These are phyloP conservation scores for Epichloe glyceriae DNA, from an alignment of 2,329 filamentous ascomycete genomes.

Conservation along the genomic window DNA sequence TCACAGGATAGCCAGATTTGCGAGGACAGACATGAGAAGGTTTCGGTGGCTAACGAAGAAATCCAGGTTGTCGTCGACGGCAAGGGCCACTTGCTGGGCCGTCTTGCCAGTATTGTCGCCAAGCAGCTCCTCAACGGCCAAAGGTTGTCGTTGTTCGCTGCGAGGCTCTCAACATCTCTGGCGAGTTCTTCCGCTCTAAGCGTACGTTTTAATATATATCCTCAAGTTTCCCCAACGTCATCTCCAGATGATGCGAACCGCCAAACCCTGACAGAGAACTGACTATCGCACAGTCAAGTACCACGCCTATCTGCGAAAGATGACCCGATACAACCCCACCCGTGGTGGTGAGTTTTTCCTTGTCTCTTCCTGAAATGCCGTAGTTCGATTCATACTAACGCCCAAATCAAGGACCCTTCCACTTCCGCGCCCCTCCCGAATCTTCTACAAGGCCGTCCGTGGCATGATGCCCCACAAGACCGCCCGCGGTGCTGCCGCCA, in stretches of 20 bases:
- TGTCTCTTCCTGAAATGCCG: constrained; percentile 6
- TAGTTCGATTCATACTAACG: constrained; percentile 16
- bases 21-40: constrained; percentile 2
- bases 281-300: constrained; percentile 80
- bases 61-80: constrained; percentile 92
- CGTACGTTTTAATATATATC: constrained; percentile 55
- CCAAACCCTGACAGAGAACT: constrained; percentile 23
- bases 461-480: constrained; percentile 99
- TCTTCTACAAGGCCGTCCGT: constrained; percentile 99
- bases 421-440: constrained; percentile 97
- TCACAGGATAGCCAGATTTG: not conserved
- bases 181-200: constrained; percentile 99
- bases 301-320: constrained; percentile 99
- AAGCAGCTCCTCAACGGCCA: constrained; percentile 98
- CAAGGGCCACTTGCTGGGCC: constrained; percentile 99
- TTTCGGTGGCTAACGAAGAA: constrained; percentile 13
- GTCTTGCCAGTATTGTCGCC: constrained; percentile 92
- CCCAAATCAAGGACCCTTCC: constrained; percentile 69
- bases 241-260: not conserved
- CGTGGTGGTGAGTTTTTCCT: constrained; percentile 65
- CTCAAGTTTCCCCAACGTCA: not conserved
- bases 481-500: constrained; percentile 84
- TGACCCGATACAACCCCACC: constrained; percentile 98
- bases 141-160: constrained; percentile 98
- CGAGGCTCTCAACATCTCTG: constrained; percentile 99